A percentile compares a stretch with the other conserved stretches of the same genome.
phyloP scores from a whole-genome alignment of 139 green algal species.

The Closterium sp. region DNA sequence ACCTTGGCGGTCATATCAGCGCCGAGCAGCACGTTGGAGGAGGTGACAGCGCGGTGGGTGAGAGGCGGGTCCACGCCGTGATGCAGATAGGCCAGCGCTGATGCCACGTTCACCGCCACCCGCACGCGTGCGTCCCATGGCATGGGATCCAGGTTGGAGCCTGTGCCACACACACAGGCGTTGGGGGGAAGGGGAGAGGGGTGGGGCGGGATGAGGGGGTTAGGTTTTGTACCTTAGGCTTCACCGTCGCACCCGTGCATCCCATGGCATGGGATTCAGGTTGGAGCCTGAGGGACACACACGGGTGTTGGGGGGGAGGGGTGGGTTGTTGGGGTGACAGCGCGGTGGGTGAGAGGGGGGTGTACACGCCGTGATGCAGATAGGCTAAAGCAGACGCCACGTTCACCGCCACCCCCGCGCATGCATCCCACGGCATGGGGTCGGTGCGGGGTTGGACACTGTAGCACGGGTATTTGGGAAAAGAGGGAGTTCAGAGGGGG shows the following conservation, averaged over 20 bases:
- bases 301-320: no score
- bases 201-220: neutral
- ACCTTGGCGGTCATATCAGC: neutral
- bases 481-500: no score
- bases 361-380: neutral
- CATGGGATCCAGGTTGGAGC: neutral
- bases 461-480: neutral
- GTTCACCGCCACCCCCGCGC: neutral
- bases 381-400: neutral
- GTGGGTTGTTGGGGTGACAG: no score
- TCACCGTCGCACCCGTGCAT: no score
- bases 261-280: no score
- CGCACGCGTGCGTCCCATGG: neutral
- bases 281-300: no score
- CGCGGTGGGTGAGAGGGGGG: no score
- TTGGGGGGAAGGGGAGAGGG: neutral
- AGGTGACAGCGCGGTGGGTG: neutral
- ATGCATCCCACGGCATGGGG: neutral
- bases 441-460: neutral
- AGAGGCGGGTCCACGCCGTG: neutral
- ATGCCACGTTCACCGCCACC: neutral
- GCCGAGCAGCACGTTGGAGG: neutral
- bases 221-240: no score
- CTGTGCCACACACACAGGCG: neutral
- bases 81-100: neutral